Base-by-base conservation (phyloP, 2,329 filamentous ascomycete species). In the Lachnellula suecica region DNA sequence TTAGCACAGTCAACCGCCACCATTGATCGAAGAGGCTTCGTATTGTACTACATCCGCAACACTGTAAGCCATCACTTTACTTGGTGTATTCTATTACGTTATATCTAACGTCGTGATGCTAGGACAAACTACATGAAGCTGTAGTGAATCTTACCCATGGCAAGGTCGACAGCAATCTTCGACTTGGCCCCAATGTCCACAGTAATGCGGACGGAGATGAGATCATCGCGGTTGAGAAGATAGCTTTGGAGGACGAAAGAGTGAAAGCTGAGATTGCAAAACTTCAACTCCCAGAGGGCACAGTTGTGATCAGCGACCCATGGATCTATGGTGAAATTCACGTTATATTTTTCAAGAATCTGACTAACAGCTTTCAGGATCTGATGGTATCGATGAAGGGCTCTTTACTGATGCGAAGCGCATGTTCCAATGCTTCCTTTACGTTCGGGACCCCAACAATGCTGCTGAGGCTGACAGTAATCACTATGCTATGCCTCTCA, bases 401-500 rank as follows among this genome's bases (percentile, higher is more conserved):
- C 64, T 72, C 15, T 74, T 75, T 55, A 74, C 65, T 51, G 77
- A 69, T 53, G 66, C 69, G 19, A 69, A 70, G 57, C 70, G 77
- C 41, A 67, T 81, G 59, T 85, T 79, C 64, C 84, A 87, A 64
- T 84, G 81, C 67, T 88, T 85, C 69, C 68, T 88, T 49, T 88
- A 88, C 68, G 76, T 87, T 69, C 74, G 82, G 20, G 84, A 86
- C 58, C 82, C 83, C 2, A 70, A 73, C 25, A 84, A 88, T 63
- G 61, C 79, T 0, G 65, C 71, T 6, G 81, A 87, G 61, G 68
- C 71, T n/a, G 85, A 89, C 62, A 81, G 79, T 38, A 87, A 86
- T 63, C 83, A 88, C 65, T 88, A 88, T 63, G 82, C 85, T 0
- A 78, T 87, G 59, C 85, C 85, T 1, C 71, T 88, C 2, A 75